Conservation (phyloP, 2,329 filamentous ascomycete genomes). For the Colletotrichum liaoningense region DNA sequence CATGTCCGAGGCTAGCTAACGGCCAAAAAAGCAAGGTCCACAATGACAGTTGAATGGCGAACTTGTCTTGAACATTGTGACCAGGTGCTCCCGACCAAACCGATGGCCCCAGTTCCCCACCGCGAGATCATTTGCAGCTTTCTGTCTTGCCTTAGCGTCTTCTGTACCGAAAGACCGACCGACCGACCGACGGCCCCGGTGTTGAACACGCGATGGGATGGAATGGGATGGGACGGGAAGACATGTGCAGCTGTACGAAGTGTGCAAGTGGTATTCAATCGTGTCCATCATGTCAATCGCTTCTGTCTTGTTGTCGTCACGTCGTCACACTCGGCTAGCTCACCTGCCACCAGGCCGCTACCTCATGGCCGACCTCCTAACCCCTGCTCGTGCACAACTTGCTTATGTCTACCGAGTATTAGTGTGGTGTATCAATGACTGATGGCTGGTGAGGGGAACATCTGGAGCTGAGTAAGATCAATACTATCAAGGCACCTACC, state of each 20-base stretch:
- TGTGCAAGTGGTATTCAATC: neutral
- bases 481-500: neutral
- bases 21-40: neutral
- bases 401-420: neutral
- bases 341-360: constrained; percentile 1
- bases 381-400: constrained; percentile 12
- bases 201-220: constrained; percentile 6
- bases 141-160: neutral
- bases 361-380: neutral
- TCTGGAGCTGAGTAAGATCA: neutral
- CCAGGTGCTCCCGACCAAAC: constrained; percentile 17
- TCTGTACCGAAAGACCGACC: neutral
- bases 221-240: neutral
- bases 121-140: constrained; percentile 1
- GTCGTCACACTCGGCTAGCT: constrained; percentile 13
- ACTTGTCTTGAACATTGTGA: neutral
- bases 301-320: constrained; percentile 2
- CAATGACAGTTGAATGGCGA: neutral
- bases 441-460: neutral
- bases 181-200: neutral
- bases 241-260: neutral
- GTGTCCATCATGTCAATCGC: neutral
- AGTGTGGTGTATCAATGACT: neutral
- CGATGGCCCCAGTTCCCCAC: constrained; percentile 1
- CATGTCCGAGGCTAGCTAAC: neutral